Conservation (phyloP, 1,284 basidiomycete species). For the Microbotryum lychnidis-dioicae region DNA sequence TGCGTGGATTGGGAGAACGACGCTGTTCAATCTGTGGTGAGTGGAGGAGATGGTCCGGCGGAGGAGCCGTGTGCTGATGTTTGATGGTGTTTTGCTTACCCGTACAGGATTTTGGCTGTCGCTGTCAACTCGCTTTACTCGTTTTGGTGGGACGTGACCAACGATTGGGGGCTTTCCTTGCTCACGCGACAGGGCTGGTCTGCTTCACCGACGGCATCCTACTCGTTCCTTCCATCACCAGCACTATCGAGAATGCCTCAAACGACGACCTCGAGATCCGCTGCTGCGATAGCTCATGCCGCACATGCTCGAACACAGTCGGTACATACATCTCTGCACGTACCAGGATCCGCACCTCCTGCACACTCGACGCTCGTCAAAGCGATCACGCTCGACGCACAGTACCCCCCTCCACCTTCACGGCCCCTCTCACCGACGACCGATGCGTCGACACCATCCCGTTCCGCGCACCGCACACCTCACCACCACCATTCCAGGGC, state of each 20-base stretch:
- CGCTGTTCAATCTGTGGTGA: slow-evolving; percentile 74
- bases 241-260: neutral
- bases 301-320: slow-evolving; percentile 4
- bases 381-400: neutral
- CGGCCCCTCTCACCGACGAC: slow-evolving; percentile 36
- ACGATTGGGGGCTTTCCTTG: slow-evolving; percentile 91
- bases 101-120: slow-evolving; percentile 68
- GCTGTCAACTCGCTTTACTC: slow-evolving; percentile 86
- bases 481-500: slow-evolving; percentile 26
- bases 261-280: neutral
- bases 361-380: slow-evolving; percentile 1
- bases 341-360: neutral
- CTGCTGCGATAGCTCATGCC: neutral
- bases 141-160: slow-evolving; percentile 98
- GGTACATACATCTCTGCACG: neutral
- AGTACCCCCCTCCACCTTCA: slow-evolving; percentile 27
- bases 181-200: slow-evolving; percentile 41
- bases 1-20: slow-evolving; percentile 64
- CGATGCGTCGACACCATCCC: neutral
- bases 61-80: slow-evolving; percentile 15
- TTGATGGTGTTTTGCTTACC: slow-evolving; percentile 4
- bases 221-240: slow-evolving; percentile 20
- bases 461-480: neutral
- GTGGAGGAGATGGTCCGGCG: slow-evolving; percentile 30
- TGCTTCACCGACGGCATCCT: slow-evolving; percentile 6